Base-by-base conservation (phyloP, 192 early-diverging fungal species). In the Podila clonocystis region DNA sequence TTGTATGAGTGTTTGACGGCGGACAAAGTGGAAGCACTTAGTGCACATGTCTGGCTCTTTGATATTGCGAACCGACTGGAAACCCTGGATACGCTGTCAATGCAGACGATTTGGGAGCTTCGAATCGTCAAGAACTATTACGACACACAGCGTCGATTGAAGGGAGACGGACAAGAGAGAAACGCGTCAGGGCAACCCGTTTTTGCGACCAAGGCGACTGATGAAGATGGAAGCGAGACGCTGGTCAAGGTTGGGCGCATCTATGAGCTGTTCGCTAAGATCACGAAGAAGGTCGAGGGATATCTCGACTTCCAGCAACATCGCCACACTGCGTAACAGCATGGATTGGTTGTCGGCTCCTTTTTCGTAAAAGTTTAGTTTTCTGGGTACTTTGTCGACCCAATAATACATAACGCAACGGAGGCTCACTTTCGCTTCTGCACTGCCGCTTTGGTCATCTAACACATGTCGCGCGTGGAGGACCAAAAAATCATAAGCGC, bases 1-100 rank as follows among this genome's bases (percentile, higher is more conserved):
- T 57, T 91, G 19, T 67, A 85, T 33, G 88, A 91, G 68, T 91
- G 89, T 64, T 50, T 91, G 36, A 76, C 73, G 17, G 71, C 73
- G 48, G 89, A 91, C 50, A 82, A 89, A 34, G 68, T 79, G 11
- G 87, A 91, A 41, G 72, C 84, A 6, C 59, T 91, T 55, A 72
- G 72, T 20, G 75, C 77, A 15, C 85, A 86, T 70, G 62, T 89
- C 50, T 77, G 82, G 61, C 63, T 90, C 8, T 84, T 84, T 58
- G 70, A 82, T 52, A 63, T 74, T 59, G 52, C 52, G 15, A 73
- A 65, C 33, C 61, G 70, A 50, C 58, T 80, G 22, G 77, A 80
- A 19, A 17, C 28, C 34, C 26, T 60, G 28, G 67, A 64, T 20
- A 67, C 68, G 36, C 50, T 80, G 24, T 52, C 65, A 2, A 67